phyloP scores from a whole-genome alignment of 768 basidiomycete species.

The Podaxis mareebaensis region DNA sequence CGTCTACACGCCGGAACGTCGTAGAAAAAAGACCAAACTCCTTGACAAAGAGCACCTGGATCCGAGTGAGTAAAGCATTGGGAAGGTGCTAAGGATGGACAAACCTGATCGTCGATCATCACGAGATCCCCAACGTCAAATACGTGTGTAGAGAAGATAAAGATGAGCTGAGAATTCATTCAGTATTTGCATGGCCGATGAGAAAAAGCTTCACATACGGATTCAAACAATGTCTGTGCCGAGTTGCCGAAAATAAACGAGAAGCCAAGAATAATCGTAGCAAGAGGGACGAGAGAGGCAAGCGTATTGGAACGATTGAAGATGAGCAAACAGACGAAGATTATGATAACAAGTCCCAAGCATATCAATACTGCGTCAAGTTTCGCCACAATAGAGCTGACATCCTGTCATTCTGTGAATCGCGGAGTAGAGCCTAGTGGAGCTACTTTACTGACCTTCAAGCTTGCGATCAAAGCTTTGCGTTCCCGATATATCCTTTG shows the following conservation, averaged over 20 bases:
- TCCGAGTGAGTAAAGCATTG: not conserved
- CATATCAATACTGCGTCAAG: slow-evolving; percentile 73
- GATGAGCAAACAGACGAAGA: slow-evolving; percentile 74
- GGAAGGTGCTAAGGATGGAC: slow-evolving; percentile 11
- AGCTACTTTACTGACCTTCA: slow-evolving; percentile 50
- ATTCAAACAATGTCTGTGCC: slow-evolving; percentile 77
- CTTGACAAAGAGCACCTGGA: slow-evolving; percentile 53
- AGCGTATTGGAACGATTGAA: slow-evolving; percentile 69
- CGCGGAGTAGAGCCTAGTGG: not conserved
- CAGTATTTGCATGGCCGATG: not conserved
- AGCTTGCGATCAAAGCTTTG: slow-evolving; percentile 65
- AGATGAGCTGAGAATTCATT: slow-evolving; percentile 56
- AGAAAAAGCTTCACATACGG: slow-evolving; percentile 40
- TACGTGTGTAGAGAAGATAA: slow-evolving; percentile 85
- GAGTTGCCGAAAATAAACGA: slow-evolving; percentile 86
- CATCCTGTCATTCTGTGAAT: slow-evolving; percentile 45
- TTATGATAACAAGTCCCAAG: slow-evolving; percentile 54
- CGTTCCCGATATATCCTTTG: slow-evolving; percentile 79
- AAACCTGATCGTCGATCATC: slow-evolving; percentile 74
- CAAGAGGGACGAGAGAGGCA: slow-evolving; percentile 74
- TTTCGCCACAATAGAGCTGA: slow-evolving; percentile 72
- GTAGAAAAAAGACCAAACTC: slow-evolving; percentile 84
- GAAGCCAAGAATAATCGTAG: slow-evolving; percentile 79
- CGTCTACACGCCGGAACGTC: slow-evolving; percentile 77
- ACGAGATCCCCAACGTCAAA: slow-evolving; percentile 84